Evolutionary conservation across 257 asterid genomes (phyloP).

Genomic region (Gentiana straminea): DNA sequence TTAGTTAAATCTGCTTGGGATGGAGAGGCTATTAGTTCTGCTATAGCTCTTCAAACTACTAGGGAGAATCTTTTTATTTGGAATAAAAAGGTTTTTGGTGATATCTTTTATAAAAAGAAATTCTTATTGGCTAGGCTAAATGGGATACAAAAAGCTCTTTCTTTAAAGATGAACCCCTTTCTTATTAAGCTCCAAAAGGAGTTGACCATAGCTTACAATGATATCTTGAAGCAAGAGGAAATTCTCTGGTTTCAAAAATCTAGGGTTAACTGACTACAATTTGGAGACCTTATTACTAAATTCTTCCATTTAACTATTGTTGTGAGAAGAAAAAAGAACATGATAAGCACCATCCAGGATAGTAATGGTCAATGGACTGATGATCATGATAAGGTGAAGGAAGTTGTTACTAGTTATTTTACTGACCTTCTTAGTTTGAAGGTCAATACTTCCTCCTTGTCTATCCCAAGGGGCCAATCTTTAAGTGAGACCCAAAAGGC

Average conservation of each 20-base stretch:
- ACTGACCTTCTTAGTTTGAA: too few species aligned
- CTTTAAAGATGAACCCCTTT: neutral
- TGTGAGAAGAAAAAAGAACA: neutral
- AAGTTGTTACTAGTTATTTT: too few species aligned
- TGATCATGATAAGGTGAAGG: neutral
- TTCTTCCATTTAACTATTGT: neutral
- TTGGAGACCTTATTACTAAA: neutral
- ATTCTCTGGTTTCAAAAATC: neutral
- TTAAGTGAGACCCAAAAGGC: too few species aligned
- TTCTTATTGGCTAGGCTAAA: neutral
- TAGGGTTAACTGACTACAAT: neutral
- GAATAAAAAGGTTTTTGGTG: neutral
- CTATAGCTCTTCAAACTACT: too few species aligned
- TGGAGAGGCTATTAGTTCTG: too few species aligned
- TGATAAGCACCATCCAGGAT: neutral
- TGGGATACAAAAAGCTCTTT: neutral
- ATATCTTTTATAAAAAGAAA: neutral
- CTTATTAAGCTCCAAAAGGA: neutral
- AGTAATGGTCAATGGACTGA: neutral
- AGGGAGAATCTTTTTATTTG: neutral
- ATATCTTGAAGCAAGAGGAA: neutral
- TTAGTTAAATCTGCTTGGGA: neutral
- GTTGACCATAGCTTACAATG: neutral
- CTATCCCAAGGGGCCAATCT: too few species aligned
- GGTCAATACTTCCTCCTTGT: too few species aligned